These are phyloP conservation scores for Populus hybrid DNA, from an alignment of 441 rosid species.

Conservation along the genomic window DNA sequence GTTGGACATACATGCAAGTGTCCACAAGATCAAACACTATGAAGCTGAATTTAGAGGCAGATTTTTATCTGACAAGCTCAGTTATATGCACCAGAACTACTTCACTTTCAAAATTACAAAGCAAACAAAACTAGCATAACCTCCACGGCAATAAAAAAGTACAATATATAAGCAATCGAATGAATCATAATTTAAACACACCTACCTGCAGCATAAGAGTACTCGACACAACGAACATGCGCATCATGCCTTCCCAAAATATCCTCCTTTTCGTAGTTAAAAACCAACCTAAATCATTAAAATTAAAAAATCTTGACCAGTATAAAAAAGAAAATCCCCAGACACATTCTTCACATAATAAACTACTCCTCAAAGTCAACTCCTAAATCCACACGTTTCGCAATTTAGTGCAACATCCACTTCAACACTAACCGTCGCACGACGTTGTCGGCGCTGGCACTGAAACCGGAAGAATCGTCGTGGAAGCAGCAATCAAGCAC, in stretches of 20 bases:
- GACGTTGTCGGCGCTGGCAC: conserved; percentile 68
- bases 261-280: conserved; percentile 83
- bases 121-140: neutral
- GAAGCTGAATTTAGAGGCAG: neutral
- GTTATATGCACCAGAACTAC: neutral
- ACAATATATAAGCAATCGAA: neutral
- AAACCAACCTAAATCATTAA: conserved; percentile 64
- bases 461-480: conserved; percentile 95
- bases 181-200: conserved; percentile 13
- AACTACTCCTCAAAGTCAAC: neutral
- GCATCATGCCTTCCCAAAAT: conserved; percentile 88
- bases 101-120: neutral
- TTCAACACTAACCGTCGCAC: conserved; percentile 63
- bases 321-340: neutral
- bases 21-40: neutral
- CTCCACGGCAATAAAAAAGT: conserved; percentile 2
- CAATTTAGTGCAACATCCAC: neutral
- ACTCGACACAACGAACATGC: conserved; percentile 90
- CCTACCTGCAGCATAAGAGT: conserved; percentile 92
- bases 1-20: neutral
- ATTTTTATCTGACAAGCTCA: neutral
- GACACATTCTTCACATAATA: neutral
- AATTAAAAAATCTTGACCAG: conserved; percentile 9
- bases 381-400: neutral
- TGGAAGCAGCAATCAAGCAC: conserved; percentile 98